phyloP scores from a whole-genome alignment of 1,284 basidiomycete species.

The Cryptococcus maquisensis region DNA sequence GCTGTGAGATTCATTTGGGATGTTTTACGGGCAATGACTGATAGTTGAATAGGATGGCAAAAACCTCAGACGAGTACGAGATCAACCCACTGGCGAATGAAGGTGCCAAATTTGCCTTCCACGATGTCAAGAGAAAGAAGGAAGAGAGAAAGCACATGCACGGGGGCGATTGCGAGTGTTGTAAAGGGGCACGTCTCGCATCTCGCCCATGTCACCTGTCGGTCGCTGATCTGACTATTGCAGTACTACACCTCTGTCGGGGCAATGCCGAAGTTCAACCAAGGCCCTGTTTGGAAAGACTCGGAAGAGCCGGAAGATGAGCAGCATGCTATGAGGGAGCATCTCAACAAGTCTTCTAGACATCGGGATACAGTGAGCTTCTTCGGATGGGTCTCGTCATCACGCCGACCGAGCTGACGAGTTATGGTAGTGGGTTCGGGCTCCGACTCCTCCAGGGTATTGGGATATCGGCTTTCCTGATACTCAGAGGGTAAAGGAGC shows the following conservation, averaged over 20 bases:
- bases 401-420: background rate
- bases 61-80: slow-evolving; percentile 62
- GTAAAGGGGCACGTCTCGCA: slow-evolving; percentile 62
- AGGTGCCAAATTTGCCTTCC: slow-evolving; percentile 64
- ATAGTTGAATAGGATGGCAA: slow-evolving; percentile 35
- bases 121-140: slow-evolving; percentile 69
- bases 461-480: slow-evolving; percentile 77
- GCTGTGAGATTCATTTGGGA: slow-evolving; percentile 21
- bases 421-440: slow-evolving; percentile 60
- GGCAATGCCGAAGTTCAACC: slow-evolving; percentile 60
- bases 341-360: slow-evolving; percentile 70
- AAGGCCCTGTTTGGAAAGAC: slow-evolving; percentile 63
- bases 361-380: slow-evolving; percentile 56
- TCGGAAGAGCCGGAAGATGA: slow-evolving; percentile 9
- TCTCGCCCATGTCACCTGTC: background rate
- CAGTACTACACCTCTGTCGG: slow-evolving; percentile 78
- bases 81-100: slow-evolving; percentile 65
- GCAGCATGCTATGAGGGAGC: slow-evolving; percentile 52
- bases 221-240: background rate
- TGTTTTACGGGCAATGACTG: background rate
- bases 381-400: too few species aligned
- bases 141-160: slow-evolving; percentile 64
- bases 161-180: slow-evolving; percentile 78
- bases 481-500: slow-evolving; percentile 69
- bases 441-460: slow-evolving; percentile 75